These are phyloP conservation scores for Orbilia ellipsospora DNA, from an alignment of 2,329 filamentous ascomycete species.

Conservation along the genomic window DNA sequence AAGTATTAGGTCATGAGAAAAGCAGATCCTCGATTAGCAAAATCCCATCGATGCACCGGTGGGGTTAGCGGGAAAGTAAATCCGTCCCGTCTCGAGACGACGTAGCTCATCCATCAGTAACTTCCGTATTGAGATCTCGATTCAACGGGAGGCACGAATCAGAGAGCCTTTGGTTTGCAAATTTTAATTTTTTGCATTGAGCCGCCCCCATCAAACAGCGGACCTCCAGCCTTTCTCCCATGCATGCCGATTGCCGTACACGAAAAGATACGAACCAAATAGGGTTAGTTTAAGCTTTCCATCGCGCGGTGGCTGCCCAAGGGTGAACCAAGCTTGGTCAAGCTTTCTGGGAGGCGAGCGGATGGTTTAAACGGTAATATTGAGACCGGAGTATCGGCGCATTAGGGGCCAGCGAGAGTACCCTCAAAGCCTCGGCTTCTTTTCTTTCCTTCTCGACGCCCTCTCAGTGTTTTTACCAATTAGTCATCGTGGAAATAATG, in stretches of 20 bases:
- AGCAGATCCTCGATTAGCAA: neutral
- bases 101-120: neutral
- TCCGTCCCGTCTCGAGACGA: neutral
- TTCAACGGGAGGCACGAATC: neutral
- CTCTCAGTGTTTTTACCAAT: no score
- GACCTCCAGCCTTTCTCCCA: neutral
- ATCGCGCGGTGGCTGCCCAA: neutral
- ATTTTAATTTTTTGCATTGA: no score
- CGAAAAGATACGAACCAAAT: conserved; percentile 30
- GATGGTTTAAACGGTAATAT: conserved; percentile 6
- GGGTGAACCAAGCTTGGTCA: conserved; percentile 27
- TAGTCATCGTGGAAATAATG: no score
- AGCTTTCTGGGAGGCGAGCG: conserved; percentile 39
- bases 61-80: neutral
- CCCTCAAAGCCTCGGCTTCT: neutral
- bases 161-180: no score
- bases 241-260: conserved; percentile 46
- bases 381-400: conserved; percentile 37
- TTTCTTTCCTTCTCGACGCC: neutral
- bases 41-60: neutral
- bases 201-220: neutral
- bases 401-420: neutral
- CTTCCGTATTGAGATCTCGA: conserved; percentile 13
- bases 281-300: neutral
- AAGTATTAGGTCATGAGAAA: neutral